Base-by-base conservation (phyloP, 768 basidiomycete genomes). In the Leccinum subgranulosum region DNA sequence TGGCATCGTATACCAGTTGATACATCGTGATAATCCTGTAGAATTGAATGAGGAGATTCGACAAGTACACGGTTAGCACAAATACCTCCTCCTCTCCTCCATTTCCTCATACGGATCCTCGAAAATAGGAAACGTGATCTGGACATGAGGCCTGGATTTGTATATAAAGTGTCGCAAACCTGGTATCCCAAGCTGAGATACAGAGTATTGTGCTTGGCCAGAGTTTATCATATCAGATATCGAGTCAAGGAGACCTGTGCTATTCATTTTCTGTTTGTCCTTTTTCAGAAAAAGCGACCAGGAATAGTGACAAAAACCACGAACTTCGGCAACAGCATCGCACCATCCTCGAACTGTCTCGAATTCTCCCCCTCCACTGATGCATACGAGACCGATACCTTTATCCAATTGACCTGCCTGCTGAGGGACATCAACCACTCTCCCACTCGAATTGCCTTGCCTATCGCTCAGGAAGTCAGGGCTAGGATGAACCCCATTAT, bases 111-210 rank as follows among this genome's bases (percentile, higher is more conserved):
- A 96, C 6, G 90, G 90, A 17, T 90, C 91, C 67, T 94, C 92
- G 71, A 88, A 95, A n/a, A 73, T 69, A 3, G 97, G 94, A 60
- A 80, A 74, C 0, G 95, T 97, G 34, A 96, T 81, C 69, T 99
- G 97, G 19, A 99, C 94, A 64, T 92, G 84, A 7, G 83, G 77
- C 12, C 92, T 81, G 10, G 91, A 92, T 75, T 98, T 98, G 78
- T 98, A 98, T 49, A 98, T 75, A 68, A 98, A 99, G 71, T 99
- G 97, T 29, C 92, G 84, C 28, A 98, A 74, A 2, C 94, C 94
- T 3, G 93, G 93, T 61, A 96, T 87, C n/a, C 84, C 84, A 11
- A 98, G 74, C 54, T 90, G 87, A 3, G 85, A 84, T 55, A 87
- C 82, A 7, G 82, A 78, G 64, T 91, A 92, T 49, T 84, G 79